Conservation (phyloP, 306 rosid genomes). For the Dryas drummondii region DNA sequence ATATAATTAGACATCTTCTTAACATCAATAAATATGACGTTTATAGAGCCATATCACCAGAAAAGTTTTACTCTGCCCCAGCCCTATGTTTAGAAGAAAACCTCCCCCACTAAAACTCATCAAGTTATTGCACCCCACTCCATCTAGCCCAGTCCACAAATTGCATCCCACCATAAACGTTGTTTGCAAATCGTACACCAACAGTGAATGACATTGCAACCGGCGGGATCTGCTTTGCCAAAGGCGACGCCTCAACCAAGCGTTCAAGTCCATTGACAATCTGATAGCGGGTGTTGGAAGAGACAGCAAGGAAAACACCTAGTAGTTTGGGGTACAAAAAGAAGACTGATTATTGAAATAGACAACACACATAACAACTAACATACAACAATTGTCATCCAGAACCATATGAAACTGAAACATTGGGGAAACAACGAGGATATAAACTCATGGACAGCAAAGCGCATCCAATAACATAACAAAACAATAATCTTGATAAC, state of each 20-base stretch:
- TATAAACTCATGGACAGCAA: background rate
- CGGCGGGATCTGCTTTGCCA: conserved; percentile 74
- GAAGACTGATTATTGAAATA: background rate
- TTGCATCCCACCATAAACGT: conserved; percentile 93
- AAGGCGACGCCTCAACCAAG: conserved; percentile 70
- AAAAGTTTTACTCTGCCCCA: background rate
- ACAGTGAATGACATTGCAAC: conserved; percentile 88
- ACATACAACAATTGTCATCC: background rate
- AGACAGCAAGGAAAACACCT: conserved; percentile 90
- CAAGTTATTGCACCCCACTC: conserved; percentile 78
- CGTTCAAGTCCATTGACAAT: conserved; percentile 77
- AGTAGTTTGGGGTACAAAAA: conserved; percentile 25
- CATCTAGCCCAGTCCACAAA: conserved; percentile 90
- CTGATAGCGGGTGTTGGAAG: conserved; percentile 91
- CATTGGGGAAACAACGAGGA: background rate
- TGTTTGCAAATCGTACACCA: conserved; percentile 82
- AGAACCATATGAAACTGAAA: background rate
- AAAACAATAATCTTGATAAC: conserved; percentile 12
- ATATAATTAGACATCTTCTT: too few species aligned
- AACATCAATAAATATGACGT: too few species aligned
- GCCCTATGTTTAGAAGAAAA: background rate
- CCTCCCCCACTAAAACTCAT: background rate
- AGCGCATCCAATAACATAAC: background rate
- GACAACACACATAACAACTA: background rate
- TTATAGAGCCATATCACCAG: background rate